Percentiles rank a stretch among this genome's conserved stretches.
These are phyloP conservation scores for Sporobolus alterniflorus DNA, from an alignment of 202 grass and related monocot genomes.

Conservation along the genomic window DNA sequence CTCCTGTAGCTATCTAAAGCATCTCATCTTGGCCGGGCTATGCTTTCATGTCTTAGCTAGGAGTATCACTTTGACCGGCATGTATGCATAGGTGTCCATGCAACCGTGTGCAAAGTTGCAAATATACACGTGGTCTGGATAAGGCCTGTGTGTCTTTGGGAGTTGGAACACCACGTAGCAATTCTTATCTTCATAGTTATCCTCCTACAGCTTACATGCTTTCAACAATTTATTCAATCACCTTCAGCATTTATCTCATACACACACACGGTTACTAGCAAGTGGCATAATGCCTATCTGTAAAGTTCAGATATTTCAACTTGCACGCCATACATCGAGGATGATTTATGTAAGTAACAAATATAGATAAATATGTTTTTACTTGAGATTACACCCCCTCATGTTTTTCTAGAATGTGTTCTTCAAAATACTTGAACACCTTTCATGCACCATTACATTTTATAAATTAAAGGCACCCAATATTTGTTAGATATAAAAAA, in stretches of 20 bases:
- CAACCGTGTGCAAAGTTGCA: not conserved
- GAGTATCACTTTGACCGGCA: not conserved
- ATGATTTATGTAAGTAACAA: not conserved
- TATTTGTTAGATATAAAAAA: not conserved
- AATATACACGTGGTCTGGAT: slow-evolving; percentile 13
- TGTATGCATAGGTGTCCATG: not conserved
- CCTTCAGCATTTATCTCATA: too few species aligned
- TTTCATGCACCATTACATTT: not conserved
- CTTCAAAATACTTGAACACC: not conserved
- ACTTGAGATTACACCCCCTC: not conserved
- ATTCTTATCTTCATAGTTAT: slow-evolving; percentile 51
- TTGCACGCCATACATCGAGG: not conserved
- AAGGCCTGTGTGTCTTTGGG: not conserved
- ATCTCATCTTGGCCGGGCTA: not conserved
- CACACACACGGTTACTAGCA: too few species aligned
- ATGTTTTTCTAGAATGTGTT: not conserved
- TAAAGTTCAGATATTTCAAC: slow-evolving; percentile 12
- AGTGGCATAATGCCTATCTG: not conserved
- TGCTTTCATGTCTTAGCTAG: not conserved
- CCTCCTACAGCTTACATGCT: not conserved
- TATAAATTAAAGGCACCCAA: not conserved
- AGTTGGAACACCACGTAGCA: slow-evolving; percentile 41
- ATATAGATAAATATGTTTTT: not conserved
- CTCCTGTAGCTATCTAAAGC: not conserved
- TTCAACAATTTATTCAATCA: not conserved